Evolutionary conservation across 306 rosid species (phyloP).

Genomic region (Begonia loranthoides): DNA sequence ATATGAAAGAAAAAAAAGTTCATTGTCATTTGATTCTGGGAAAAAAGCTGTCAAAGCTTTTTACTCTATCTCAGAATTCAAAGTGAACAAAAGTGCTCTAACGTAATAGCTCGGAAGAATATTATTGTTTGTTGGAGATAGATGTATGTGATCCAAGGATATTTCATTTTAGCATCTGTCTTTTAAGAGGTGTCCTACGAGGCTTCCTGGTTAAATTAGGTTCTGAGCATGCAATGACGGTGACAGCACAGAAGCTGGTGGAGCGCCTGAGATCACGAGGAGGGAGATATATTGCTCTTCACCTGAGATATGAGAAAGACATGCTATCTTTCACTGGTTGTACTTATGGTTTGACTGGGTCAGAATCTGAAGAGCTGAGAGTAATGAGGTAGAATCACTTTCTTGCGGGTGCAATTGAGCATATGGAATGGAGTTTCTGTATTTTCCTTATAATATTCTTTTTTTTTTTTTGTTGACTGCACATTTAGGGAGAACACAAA

Average conservation of each 20-base stretch:
- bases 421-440: not conserved
- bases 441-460: not conserved
- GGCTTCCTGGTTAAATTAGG: slow-evolving; percentile 83
- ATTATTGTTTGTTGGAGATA: too few relatives aligned
- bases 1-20: too few relatives aligned
- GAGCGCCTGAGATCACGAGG: slow-evolving; percentile 77
- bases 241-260: slow-evolving; percentile 95
- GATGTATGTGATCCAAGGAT: slow-evolving; percentile 11
- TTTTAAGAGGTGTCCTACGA: slow-evolving; percentile 86
- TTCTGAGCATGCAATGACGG: slow-evolving; percentile 88
- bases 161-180: slow-evolving; percentile 28
- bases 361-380: slow-evolving; percentile 79
- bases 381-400: slow-evolving; percentile 57
- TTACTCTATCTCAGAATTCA: too few relatives aligned
- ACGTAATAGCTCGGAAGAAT: too few relatives aligned
- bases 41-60: too few relatives aligned
- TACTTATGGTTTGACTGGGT: slow-evolving; percentile 60
- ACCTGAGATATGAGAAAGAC: slow-evolving; percentile 90
- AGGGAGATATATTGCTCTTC: slow-evolving; percentile 83
- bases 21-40: too few relatives aligned
- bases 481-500: slow-evolving; percentile 72
- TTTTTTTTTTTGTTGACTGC: not conserved
- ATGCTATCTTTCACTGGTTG: slow-evolving; percentile 94
- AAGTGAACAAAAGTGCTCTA: too few relatives aligned
- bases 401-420: slow-evolving; percentile 1